Conservation (phyloP, 768 basidiomycete species). For the Hebeloma cylindrosporum region DNA sequence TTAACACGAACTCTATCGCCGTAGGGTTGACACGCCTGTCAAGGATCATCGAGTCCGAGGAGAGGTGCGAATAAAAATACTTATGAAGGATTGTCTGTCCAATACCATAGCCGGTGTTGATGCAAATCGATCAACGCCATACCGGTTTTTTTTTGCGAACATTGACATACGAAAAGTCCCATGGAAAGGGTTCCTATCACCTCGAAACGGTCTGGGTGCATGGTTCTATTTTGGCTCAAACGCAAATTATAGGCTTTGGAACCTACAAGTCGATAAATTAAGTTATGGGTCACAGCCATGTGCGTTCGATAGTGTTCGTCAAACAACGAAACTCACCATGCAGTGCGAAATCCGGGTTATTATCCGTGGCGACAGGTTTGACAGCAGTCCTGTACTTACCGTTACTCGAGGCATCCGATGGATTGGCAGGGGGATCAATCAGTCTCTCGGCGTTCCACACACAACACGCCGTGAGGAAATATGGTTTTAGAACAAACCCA, state of each 20-base stretch:
- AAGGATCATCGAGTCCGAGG: conserved; percentile 14
- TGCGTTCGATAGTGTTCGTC: too few species aligned
- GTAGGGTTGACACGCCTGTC: conserved; percentile 22
- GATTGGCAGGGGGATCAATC: too few species aligned
- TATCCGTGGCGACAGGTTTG: too few species aligned
- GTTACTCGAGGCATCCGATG: too few species aligned
- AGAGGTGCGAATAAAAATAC: conserved; percentile 14
- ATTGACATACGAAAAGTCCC: conserved; percentile 16
- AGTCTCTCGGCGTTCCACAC: too few species aligned
- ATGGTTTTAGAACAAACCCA: too few species aligned
- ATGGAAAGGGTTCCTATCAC: conserved; percentile 12
- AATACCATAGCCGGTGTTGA: conserved; percentile 11
- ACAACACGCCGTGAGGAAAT: too few species aligned
- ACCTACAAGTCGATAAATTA: too few species aligned
- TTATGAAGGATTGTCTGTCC: conserved; percentile 13
- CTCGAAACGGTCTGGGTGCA: conserved; percentile 6
- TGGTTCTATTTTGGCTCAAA: not conserved
- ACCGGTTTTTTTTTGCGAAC: conserved; percentile 11
- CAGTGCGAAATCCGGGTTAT: too few species aligned
- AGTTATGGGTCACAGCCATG: too few species aligned
- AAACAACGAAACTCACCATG: too few species aligned
- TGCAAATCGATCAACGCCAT: conserved; percentile 17
- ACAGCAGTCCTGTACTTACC: too few species aligned
- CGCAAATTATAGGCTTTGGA: not conserved
- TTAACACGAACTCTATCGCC: conserved; percentile 15